These are phyloP conservation scores for Cyclanthera cordifolia DNA, from an alignment of 306 rosid species.

Conservation along the genomic window DNA sequence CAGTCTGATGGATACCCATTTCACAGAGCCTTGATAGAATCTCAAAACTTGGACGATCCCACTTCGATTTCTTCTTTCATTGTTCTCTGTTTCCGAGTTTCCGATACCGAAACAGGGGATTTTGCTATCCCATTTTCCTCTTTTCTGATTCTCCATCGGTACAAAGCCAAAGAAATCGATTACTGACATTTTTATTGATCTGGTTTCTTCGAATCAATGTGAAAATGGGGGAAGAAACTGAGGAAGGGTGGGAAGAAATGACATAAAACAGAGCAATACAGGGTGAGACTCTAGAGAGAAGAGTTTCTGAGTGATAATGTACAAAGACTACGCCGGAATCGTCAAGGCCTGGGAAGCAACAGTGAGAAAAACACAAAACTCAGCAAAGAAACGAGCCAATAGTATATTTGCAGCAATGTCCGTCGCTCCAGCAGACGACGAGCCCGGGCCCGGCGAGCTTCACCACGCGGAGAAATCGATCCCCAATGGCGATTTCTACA, in stretches of 20 bases:
- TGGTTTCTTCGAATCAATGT: slow-evolving; percentile 23
- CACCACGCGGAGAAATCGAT: slow-evolving; percentile 41
- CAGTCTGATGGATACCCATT: slow-evolving; percentile 30
- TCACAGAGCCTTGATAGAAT: slow-evolving; percentile 12
- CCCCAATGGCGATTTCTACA: slow-evolving; percentile 65
- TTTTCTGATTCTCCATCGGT: slow-evolving; percentile 8
- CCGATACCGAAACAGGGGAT: slow-evolving; percentile 17
- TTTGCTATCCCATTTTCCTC: slow-evolving; percentile 10
- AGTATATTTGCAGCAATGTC: slow-evolving; percentile 59
- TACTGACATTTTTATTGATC: background rate
- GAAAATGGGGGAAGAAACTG: slow-evolving; percentile 14
- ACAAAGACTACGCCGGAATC: slow-evolving; percentile 48
- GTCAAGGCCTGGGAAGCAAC: slow-evolving; percentile 54
- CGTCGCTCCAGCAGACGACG: slow-evolving; percentile 78
- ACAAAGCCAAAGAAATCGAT: background rate
- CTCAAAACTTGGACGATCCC: slow-evolving; percentile 4
- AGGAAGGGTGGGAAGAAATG: slow-evolving; percentile 14
- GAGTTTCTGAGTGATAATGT: slow-evolving; percentile 31
- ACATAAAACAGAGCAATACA: background rate
- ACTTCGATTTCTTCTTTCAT: slow-evolving; percentile 7
- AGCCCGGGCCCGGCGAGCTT: slow-evolving; percentile 30
- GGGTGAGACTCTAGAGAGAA: too few relatives aligned
- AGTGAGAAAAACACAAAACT: slow-evolving; percentile 45
- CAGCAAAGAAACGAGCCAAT: slow-evolving; percentile 49
- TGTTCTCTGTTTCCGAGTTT: slow-evolving; percentile 18